Conservation (phyloP, 2,329 filamentous ascomycete species). For the Dactylellina haptotyla region DNA sequence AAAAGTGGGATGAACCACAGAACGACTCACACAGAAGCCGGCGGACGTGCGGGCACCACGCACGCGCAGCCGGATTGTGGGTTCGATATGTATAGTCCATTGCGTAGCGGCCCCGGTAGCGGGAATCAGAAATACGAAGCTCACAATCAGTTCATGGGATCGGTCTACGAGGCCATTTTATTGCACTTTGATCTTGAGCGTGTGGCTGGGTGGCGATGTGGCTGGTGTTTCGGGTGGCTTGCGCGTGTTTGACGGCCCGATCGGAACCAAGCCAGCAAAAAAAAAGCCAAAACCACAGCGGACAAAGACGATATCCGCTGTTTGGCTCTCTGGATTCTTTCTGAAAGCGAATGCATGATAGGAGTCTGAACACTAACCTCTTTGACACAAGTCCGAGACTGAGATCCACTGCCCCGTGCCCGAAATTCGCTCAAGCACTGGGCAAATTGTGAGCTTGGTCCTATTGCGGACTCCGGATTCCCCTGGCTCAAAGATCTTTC, state of each 20-base stretch:
- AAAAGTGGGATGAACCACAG: conserved; percentile 42
- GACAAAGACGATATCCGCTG: not conserved
- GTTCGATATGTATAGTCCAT: no score
- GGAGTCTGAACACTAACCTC: not conserved
- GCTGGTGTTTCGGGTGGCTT: conserved; percentile 7
- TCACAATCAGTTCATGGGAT: no score
- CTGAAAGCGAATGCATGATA: no score
- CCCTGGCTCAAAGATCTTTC: conserved; percentile 30
- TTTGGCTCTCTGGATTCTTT: not conserved
- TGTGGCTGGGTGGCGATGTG: not conserved
- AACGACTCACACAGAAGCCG: no score
- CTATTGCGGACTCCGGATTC: not conserved
- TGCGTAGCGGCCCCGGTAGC: no score
- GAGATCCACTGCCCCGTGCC: conserved; percentile 15
- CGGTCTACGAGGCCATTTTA: no score
- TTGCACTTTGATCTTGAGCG: no score
- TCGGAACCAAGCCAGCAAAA: conserved; percentile 7
- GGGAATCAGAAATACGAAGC: no score
- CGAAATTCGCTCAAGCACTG: conserved; percentile 46
- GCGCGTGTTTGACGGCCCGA: not conserved
- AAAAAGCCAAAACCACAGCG: not conserved
- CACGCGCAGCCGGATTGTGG: no score
- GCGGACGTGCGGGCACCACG: no score
- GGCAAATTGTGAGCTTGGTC: no score
- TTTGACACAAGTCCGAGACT: not conserved